Evolutionary conservation across 495 filamentous ascomycete species (phyloP), one percentile per base, ranked within the genome.

Genomic region (Tuber magnatum): DNA sequence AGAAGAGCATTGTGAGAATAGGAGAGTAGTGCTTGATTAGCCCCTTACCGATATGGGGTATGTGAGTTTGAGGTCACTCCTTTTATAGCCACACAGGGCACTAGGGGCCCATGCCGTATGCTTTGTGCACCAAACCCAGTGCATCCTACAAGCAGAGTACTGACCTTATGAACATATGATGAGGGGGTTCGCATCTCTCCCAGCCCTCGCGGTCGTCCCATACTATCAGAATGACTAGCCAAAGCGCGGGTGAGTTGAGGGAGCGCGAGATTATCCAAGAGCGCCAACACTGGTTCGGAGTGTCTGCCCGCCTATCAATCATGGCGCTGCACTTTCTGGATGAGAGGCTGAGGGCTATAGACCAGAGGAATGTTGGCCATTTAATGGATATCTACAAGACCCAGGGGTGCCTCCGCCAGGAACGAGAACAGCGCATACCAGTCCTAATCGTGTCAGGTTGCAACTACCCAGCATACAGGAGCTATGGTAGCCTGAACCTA

Each of bases 311-410:
- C 7, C 48, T 56, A 28, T n/a, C 24, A 24, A 56, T 56, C 0
- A n/a, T 10, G 0, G 7, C 48, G 1, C 48, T 56, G 2, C 48
- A 24, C 1, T 56, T 56, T 28, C 24, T 0, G 1, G 48, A 56
- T 7, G 70, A 51, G 38, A 28, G 77, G 18, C n/a, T 38, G 20
- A 35, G 74, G 35, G 74, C 78, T 65, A 35, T 80, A 7, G 51
- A 73, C 68, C 61, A 69, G 70, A 78, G 73, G 68, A 80, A 78
- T 69, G 9, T 78, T 61, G 43, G 78, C 61, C 75, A 76, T 12
- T 4, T 80, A 1, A 68, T 71, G 48, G 22, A 68, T 44, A 40
- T 76, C 24, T 76, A 78, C 70, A 9, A 46, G 18, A 69, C 0
- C 12, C 73, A 46, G 22, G 70, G 73, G 3, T 73, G 70, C 38